Percentiles rank a stretch among this genome's conserved stretches.
Conservation (phyloP, 345 rosid genomes). For the Eucalyptus coolabah region DNA sequence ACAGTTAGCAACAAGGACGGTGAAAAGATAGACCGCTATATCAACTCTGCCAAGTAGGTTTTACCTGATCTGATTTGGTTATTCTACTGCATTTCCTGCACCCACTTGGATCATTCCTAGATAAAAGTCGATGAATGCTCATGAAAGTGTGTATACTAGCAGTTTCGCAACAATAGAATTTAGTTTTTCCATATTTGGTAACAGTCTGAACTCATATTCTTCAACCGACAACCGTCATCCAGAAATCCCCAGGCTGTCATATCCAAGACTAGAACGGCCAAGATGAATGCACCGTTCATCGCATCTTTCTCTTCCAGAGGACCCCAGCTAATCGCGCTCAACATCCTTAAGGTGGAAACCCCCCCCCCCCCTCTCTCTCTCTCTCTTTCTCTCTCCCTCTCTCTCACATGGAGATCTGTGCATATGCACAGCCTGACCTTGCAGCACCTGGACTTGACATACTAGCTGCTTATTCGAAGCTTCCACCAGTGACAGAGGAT, state of each 20-base stretch:
- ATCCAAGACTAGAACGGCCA: conserved; percentile 30
- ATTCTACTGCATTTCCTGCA: neutral
- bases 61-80: neutral
- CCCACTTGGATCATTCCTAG: neutral
- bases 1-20: conserved; percentile 24
- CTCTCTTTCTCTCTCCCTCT: neutral
- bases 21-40: conserved; percentile 36
- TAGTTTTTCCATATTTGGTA: neutral
- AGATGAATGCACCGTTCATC: conserved; percentile 31
- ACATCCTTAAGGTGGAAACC: conserved; percentile 58
- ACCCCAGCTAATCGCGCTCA: conserved; percentile 38
- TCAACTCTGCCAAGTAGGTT: conserved; percentile 62
- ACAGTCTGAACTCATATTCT: neutral
- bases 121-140: neutral
- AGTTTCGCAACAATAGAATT: neutral
- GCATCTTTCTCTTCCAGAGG: conserved; percentile 82
- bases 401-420: neutral
- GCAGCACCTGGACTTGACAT: conserved; percentile 78
- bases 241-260: conserved; percentile 53
- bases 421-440: conserved; percentile 55
- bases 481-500: conserved; percentile 26
- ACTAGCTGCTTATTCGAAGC: conserved; percentile 53
- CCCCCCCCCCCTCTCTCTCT: too few relatives aligned
- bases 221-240: neutral
- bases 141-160: neutral